A percentile compares a stretch with the other conserved stretches of the same genome.
phyloP scores from a whole-genome alignment of 2,329 filamentous ascomycete genomes.

The Onygena corvina region DNA sequence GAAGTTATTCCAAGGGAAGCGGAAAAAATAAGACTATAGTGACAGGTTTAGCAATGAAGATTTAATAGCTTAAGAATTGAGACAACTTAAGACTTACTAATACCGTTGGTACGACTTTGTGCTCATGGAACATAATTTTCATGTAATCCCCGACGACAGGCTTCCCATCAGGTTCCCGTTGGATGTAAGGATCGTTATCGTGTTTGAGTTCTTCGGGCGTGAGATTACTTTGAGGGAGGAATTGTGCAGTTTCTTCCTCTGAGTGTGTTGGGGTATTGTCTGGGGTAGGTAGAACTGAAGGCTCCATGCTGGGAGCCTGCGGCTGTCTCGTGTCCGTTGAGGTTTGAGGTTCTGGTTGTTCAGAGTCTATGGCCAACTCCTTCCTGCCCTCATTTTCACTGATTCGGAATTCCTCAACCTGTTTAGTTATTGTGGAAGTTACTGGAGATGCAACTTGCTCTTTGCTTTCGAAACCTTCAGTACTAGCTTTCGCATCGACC shows the following conservation, averaged over 20 bases:
- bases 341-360: background rate
- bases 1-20: slow-evolving; percentile 99
- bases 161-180: slow-evolving; percentile 49
- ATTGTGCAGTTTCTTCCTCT: background rate
- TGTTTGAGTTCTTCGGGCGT: background rate
- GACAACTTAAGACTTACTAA: slow-evolving; percentile 49
- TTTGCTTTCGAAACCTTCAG: slow-evolving; percentile 7
- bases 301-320: background rate
- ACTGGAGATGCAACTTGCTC: slow-evolving; percentile 37
- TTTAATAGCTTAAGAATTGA: slow-evolving; percentile 9
- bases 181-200: slow-evolving; percentile 31
- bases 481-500: background rate
- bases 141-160: slow-evolving; percentile 88
- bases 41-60: slow-evolving; percentile 11
- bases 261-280: background rate
- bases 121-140: slow-evolving; percentile 92
- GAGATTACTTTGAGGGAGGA: background rate
- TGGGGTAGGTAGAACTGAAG: background rate
- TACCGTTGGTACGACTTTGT: slow-evolving; percentile 89
- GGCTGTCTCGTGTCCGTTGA: background rate
- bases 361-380: background rate
- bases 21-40: slow-evolving; percentile 83
- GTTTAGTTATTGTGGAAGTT: slow-evolving; percentile 43
- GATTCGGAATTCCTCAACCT: slow-evolving; percentile 47
- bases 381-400: slow-evolving; percentile 21